These are phyloP conservation scores for Oryza nivara DNA, from an alignment of 176 grass and related monocot species.

Conservation along the genomic window DNA sequence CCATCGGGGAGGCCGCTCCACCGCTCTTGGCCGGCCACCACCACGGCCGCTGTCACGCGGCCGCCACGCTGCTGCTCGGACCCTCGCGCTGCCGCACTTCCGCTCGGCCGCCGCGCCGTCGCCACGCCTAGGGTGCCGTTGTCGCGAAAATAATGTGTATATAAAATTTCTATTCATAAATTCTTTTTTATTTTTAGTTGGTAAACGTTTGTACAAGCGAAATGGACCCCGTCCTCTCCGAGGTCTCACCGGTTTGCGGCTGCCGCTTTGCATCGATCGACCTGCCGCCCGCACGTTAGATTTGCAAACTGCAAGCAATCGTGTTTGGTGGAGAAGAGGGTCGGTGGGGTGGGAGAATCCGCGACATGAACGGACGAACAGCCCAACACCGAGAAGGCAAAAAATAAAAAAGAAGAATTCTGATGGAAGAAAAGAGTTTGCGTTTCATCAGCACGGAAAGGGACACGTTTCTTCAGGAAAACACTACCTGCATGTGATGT, in stretches of 20 bases:
- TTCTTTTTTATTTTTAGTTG: too few species aligned
- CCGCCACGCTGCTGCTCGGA: too few species aligned
- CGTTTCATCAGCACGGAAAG: constrained; percentile 44
- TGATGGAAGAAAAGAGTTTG: neutral
- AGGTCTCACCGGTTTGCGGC: neutral
- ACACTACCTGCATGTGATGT: constrained; percentile 8
- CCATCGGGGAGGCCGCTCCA: too few species aligned
- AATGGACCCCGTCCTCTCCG: neutral
- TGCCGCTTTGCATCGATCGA: neutral
- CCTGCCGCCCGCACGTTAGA: neutral
- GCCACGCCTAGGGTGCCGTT: too few species aligned
- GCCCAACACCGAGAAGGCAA: neutral
- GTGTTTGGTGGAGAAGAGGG: constrained; percentile 1
- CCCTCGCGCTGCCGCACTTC: too few species aligned
- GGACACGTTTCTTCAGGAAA: neutral
- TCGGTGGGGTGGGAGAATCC: constrained; percentile 34
- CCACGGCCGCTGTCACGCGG: too few species aligned
- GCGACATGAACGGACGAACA: constrained; percentile 32
- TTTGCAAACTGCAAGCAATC: constrained; percentile 4
- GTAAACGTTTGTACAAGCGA: too few species aligned
- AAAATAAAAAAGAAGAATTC: neutral
- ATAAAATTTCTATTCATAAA: too few species aligned
- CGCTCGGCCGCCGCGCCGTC: too few species aligned
- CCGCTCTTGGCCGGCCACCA: too few species aligned
- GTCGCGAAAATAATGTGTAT: too few species aligned